Evolutionary conservation across 805 yeast genomes (phyloP), one percentile per base, ranked within the genome.

Genomic region (Lachancea sp.): DNA sequence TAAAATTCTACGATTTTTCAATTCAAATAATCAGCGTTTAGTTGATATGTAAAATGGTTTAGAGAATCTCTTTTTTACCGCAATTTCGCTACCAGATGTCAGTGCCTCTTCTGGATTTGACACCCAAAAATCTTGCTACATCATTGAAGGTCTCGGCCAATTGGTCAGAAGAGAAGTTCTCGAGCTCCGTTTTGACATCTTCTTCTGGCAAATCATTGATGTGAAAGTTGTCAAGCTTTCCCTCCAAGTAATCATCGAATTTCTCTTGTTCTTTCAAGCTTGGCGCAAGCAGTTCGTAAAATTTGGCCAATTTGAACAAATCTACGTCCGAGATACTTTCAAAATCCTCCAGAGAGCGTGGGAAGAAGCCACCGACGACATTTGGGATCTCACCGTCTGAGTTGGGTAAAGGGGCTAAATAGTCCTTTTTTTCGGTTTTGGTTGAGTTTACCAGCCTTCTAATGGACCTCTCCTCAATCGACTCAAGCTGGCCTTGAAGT

Each of bases 401-500:
- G 53, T 80, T 82, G n/a, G 82, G 75, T 41, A 87, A 59, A 1
- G 89, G 82, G 0, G 83, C 83, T n/a, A 87, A 54, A 5, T 58
- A 46, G 13, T 70, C 77, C 12, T 64, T 64, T 8, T 63, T 61
- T 0, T 59, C 56, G 0, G 55, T 50, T 41, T 78, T 67, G 19
- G 71, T 69, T 1, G 83, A 67, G 56, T 88, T 88, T 47, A 75
- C 73, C 3, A 79, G 66, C 60, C 97, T 71, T 48, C 83, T 71
- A 32, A 84, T 72, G 13, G 83, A 74, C 50, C 95, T 73, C 49
- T 84, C 85, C 56, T 89, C 97, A 24, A 83, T 58, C 18, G 73
- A 67, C 39, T 84, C 89, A 54, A 89, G 70, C 63, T 89, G 97
- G 7, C 85, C 84, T 62, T 89, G 97, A 41, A 89, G 65, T 60